phyloP scores from a whole-genome alignment of 495 filamentous ascomycete genomes.

The Chlorociboria aeruginascens region DNA sequence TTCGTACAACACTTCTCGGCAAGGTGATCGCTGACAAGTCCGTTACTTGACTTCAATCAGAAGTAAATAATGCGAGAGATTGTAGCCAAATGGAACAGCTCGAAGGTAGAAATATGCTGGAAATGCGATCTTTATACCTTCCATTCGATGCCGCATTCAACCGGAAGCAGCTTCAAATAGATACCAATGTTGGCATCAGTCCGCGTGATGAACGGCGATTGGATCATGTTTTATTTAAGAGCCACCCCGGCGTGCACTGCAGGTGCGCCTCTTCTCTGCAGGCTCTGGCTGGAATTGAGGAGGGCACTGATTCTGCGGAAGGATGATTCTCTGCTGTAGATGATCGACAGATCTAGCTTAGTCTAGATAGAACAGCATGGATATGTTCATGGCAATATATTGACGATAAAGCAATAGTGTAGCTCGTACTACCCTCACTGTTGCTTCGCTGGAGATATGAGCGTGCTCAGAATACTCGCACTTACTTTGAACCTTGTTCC shows the following conservation, averaged over 20 bases:
- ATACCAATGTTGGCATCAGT: neutral
- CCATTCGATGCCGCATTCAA: neutral
- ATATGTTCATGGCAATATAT: neutral
- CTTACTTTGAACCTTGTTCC: too few species aligned
- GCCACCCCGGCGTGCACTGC: neutral
- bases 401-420: neutral
- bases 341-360: neutral
- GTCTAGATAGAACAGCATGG: neutral
- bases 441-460: too few species aligned
- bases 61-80: neutral
- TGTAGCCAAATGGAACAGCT: neutral
- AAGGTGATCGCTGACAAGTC: neutral
- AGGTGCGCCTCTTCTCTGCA: neutral
- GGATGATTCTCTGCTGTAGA: too few species aligned
- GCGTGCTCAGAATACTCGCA: too few species aligned
- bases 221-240: neutral
- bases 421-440: neutral
- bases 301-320: neutral
- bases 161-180: neutral
- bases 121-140: neutral
- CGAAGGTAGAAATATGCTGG: neutral
- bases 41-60: neutral
- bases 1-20: neutral
- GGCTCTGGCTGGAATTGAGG: neutral
- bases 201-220: neutral